Evolutionary conservation across 306 rosid species (phyloP).

Genomic region (Prunus mira): DNA sequence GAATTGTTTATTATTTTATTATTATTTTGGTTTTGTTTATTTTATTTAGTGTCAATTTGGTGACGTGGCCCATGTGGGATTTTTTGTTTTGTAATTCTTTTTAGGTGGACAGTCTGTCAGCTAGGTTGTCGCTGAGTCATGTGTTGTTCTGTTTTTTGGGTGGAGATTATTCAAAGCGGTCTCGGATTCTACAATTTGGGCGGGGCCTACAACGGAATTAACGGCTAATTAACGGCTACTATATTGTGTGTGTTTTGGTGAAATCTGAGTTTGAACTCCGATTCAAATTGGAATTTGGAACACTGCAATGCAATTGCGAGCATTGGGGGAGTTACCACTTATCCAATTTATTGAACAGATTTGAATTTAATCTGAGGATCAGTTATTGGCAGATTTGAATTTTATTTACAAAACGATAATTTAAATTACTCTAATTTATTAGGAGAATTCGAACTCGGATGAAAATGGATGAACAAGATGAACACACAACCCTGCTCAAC

Average conservation of each 20-base stretch:
- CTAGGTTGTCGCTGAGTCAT: slow-evolving; percentile 7
- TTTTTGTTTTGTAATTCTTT: neutral
- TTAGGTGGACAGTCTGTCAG: slow-evolving; percentile 5
- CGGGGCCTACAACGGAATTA: slow-evolving; percentile 10
- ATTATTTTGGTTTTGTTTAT: neutral
- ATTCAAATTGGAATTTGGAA: too few species aligned
- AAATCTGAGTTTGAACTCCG: too few species aligned
- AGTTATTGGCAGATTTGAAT: too few species aligned
- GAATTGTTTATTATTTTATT: neutral
- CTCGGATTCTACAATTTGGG: neutral
- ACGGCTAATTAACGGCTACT: slow-evolving; percentile 10
- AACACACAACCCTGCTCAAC: too few species aligned
- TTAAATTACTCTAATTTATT: too few species aligned
- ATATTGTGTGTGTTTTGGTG: neutral
- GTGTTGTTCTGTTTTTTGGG: neutral
- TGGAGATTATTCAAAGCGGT: neutral
- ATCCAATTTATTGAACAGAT: too few species aligned
- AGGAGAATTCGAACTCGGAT: too few species aligned
- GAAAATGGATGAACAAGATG: too few species aligned
- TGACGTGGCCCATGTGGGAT: slow-evolving; percentile 14
- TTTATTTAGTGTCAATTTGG: neutral
- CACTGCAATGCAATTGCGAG: too few species aligned
- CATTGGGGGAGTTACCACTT: too few species aligned
- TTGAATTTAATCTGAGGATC: too few species aligned
- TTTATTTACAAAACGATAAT: too few species aligned